Conservation (phyloP, 2,329 filamentous ascomycete species). For the Diplodia scrobiculata region DNA sequence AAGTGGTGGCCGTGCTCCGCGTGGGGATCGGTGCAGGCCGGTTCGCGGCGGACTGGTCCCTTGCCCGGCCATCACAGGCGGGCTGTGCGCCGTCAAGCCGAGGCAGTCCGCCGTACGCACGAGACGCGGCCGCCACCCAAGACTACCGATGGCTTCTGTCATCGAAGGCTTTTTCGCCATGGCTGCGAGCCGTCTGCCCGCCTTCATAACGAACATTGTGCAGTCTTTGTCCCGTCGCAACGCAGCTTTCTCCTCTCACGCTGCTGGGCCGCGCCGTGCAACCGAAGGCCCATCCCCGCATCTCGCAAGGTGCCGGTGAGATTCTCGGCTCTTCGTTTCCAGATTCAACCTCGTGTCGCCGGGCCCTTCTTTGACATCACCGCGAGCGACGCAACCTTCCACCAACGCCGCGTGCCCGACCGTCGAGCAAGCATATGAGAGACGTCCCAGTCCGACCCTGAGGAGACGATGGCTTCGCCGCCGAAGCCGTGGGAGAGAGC, state of each 20-base stretch:
- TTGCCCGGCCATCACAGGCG: conserved; percentile 16
- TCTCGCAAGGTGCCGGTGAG: conserved; percentile 13
- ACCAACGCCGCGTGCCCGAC: conserved; percentile 9
- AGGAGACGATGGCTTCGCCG: conserved; percentile 67
- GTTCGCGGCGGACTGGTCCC: neutral
- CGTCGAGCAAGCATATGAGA: conserved; percentile 31
- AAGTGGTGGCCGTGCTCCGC: conserved; percentile 11
- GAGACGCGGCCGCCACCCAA: conserved; percentile 11
- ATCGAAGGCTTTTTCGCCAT: conserved; percentile 16
- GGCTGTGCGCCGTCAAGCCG: conserved; percentile 14
- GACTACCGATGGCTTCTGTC: neutral
- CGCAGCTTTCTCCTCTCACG: neutral
- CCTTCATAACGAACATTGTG: neutral
- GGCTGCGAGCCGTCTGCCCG: conserved; percentile 4
- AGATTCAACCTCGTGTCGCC: conserved; percentile 6
- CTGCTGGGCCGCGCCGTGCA: neutral
- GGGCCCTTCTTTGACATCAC: conserved; percentile 29
- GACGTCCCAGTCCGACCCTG: conserved; percentile 34
- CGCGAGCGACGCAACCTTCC: conserved; percentile 12
- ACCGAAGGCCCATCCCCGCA: conserved; percentile 19
- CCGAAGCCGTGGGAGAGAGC: conserved; percentile 96
- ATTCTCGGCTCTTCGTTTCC: conserved; percentile 15
- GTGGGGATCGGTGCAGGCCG: neutral
- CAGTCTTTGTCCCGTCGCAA: neutral
- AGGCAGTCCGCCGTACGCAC: conserved; percentile 24